Percentiles rank a stretch among this genome's conserved stretches.
These are phyloP conservation scores for Penicillium sp. DNA, from an alignment of 2,329 filamentous ascomycete genomes.

Conservation along the genomic window DNA sequence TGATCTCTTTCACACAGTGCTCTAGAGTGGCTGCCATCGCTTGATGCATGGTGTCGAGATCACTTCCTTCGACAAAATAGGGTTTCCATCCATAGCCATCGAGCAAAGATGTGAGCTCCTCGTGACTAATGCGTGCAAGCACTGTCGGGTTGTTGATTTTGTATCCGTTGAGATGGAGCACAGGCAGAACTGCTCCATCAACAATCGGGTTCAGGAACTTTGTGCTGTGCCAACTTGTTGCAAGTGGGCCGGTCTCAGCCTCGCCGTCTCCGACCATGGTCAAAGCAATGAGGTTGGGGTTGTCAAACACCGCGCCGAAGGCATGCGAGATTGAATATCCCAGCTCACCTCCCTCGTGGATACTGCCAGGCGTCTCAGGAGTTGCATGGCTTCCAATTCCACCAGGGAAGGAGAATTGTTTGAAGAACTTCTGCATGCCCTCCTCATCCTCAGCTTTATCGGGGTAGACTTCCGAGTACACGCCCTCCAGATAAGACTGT, in stretches of 20 bases:
- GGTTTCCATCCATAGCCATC: constrained; percentile 74
- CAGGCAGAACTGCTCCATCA: constrained; percentile 73
- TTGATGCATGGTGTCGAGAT: constrained; percentile 73
- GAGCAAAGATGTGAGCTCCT: constrained; percentile 69
- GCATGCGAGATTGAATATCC: constrained; percentile 80
- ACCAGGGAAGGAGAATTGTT: constrained; percentile 78
- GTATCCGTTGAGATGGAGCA: constrained; percentile 78
- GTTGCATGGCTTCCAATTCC: constrained; percentile 76
- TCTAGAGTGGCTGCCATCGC: constrained; percentile 77
- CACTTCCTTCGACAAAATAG: constrained; percentile 76
- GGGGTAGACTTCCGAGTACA: constrained; percentile 75
- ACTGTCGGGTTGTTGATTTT: constrained; percentile 81
- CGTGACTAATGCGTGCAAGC: constrained; percentile 69
- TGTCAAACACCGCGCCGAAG: constrained; percentile 73
- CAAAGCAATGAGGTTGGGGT: constrained; percentile 70
- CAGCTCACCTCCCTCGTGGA: constrained; percentile 77
- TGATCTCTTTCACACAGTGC: constrained; percentile 68
- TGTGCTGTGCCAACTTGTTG: constrained; percentile 77
- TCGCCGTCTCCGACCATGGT: constrained; percentile 81
- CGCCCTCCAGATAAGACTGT: constrained; percentile 74
- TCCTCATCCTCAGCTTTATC: constrained; percentile 67
- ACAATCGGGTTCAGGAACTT: constrained; percentile 79
- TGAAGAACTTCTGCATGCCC: constrained; percentile 75
- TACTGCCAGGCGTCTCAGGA: constrained; percentile 72
- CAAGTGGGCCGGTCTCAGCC: constrained; percentile 75